Evolutionary conservation across 148 eudicot genomes (phyloP), one percentile per base, ranked within the genome.

Genomic region (Simmondsia chinensis): DNA sequence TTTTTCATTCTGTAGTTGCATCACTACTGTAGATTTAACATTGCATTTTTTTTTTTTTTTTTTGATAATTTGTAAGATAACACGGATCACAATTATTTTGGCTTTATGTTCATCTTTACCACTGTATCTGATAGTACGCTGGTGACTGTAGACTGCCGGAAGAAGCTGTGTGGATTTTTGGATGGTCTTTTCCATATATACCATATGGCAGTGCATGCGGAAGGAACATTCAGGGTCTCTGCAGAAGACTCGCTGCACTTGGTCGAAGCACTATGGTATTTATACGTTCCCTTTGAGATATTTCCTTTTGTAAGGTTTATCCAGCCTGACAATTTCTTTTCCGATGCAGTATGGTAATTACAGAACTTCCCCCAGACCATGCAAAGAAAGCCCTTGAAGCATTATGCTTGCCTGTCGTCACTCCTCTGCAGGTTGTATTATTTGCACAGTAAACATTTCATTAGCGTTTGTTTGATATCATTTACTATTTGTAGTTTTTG

Each of bases 181-280:
- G 96, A 93, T 60, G 91, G 88, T 46, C 96, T 93, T 56, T 86
- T 93, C 60, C 84, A 86, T 57, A 86, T 86, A 50, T 93, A 93
- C 61, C 89, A 86, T 38, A 76, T 70, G 68, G 99, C 91, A 38
- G 69, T 93, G 54, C 64, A 54, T 45, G 82, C 87, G 30, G 94
- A 82, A 56, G 86, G 89, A 49, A 43, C 76, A 43, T 93, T 86
- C 59, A 87, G 87, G 65, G 79, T 93, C 42, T 83, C 94, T 63
- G 80, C 99, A 49, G 96, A 93, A 56, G 96, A 93, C 55, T 86
- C 99, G 14, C 68, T 93, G 63, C 89, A 86, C 61, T 53, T 93
- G 60, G 99, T 93, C 44, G 96, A 93, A 73, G 99, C 99, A 30
- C 56, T 93, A 43, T 82, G 99, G 99, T 93, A 71, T 31, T 33